Evolutionary conservation across 371 early-diverging fungal genomes (phyloP), one percentile per base, ranked within the genome.

Genomic region (Mortierella sp.): DNA sequence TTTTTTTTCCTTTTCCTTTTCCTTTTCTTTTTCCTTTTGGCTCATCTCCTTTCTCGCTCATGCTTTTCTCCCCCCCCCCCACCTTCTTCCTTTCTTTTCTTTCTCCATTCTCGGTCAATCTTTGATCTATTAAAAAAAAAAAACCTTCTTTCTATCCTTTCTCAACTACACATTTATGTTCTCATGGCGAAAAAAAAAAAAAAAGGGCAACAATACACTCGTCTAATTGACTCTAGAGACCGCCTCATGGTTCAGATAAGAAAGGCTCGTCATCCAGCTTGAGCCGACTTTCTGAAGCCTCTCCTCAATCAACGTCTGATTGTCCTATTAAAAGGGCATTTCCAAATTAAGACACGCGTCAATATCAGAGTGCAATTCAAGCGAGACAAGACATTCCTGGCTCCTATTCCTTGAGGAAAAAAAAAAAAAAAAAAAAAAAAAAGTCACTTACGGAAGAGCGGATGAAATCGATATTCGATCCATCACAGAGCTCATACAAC

Each of bases 221-320:
- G 19, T 57, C 62, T 68, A 76, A 26, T 72, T 58, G 7, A 72
- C 62, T 58, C 68, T 72, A 28, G 77, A 56, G 19, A 61, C 57
- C n/a, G 73, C 63, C 50, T 72, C 70, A 45, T 73, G 73, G 23
- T 79, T 73, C 50, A 79, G 46, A 43, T 66, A 68, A 55, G 60
- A 66, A 56, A 79, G 67, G 52, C 80, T 73, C 57, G 19, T 60
- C 70, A 70, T 73, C 80, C 80, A 79, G 67, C 80, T 79, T 16
- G 63, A 57, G 15, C 80, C 80, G 15, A 79, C 70, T 64, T 70
- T 72, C 46, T 69, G 66, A 1, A 57, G 66, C 48, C 63, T 69
- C 5, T 79, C 80, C 52, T 72, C 70, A 30, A 79, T 79, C 55
- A 69, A 46, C 1, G 69, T 60, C 37, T 73, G 73, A 64, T 79